Base-by-base conservation (phyloP, 495 filamentous ascomycete species). In the Mycothermus thermophilus region DNA sequence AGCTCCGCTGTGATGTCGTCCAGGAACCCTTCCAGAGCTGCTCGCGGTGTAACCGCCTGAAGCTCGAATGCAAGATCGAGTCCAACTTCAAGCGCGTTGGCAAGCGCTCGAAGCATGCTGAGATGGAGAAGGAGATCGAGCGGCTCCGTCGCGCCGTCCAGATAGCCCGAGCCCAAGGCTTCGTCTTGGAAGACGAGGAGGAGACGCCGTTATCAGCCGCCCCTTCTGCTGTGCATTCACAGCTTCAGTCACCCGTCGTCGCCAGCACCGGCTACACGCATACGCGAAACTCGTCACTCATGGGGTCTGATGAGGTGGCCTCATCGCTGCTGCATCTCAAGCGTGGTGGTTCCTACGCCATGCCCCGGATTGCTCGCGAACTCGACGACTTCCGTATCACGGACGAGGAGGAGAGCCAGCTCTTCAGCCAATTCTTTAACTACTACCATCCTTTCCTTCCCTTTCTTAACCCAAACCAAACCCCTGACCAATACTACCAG, bases 21-120 rank as follows among this genome's bases (percentile, higher is more conserved):
- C 81, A 88, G 62, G 82, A 85, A 35, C 81, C 83, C 4, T 93
- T 84, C 58, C 66, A 70, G 31, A 67, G 74, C 42, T 95, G 87
- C 58, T 78, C 75, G 19, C 69, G 87, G 43, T 95, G 87, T 63
- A 77, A 72, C 50, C 83, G 84, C 46, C 69, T 92, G 38, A 80
- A 77, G 48, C 80, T 93, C 38, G 72, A 77, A 16, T 95, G 87
- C 68, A 84, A 84, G 48, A 93, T 95, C 53, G 83, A 93, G 54
- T 81, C 80, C 41, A 86, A 87, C 50, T 95, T 95, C 63, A 92
- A 90, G 60, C 80, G 87, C 32, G 68, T 93, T 22, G 86, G 83
- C 34, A 95, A 95, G 66, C 75, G 87, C 31, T 83, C 75, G 39
- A 81, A 81, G 47, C 84, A 93, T 58, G 83, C 83, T 30, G 86